phyloP scores from a whole-genome alignment of 768 basidiomycete genomes.

The Termitomyces sp. region DNA sequence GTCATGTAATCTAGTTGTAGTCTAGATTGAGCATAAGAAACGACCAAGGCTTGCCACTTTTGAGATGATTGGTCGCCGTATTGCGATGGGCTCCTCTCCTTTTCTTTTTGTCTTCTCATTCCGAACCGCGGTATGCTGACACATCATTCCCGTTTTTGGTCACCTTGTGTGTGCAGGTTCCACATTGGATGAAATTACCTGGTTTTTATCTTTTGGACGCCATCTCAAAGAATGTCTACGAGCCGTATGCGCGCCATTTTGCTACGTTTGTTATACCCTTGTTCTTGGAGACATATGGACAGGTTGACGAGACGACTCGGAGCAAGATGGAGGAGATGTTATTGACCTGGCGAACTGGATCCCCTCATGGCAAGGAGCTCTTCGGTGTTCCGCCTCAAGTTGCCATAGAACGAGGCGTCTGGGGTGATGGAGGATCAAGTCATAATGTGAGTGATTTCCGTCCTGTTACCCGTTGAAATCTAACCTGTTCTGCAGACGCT shows the following conservation, averaged over 20 bases:
- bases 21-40: slow-evolving; percentile 33
- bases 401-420: slow-evolving; percentile 80
- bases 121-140: slow-evolving; percentile 59
- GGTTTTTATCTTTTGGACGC: slow-evolving; percentile 94
- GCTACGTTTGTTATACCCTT: slow-evolving; percentile 74
- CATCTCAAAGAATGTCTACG: slow-evolving; percentile 93
- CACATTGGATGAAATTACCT: slow-evolving; percentile 86
- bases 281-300: slow-evolving; percentile 83
- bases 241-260: slow-evolving; percentile 87
- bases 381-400: slow-evolving; percentile 80
- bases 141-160: slow-evolving; percentile 44
- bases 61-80: slow-evolving; percentile 19
- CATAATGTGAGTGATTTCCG: slow-evolving; percentile 30
- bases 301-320: slow-evolving; percentile 79
- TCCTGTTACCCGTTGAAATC: slow-evolving; percentile 2
- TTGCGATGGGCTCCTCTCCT: slow-evolving; percentile 4
- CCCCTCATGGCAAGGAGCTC: slow-evolving; percentile 73
- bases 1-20: slow-evolving; percentile 40
- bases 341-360: slow-evolving; percentile 88
- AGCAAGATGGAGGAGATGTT: slow-evolving; percentile 99
- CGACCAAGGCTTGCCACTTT: slow-evolving; percentile 24
- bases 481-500: slow-evolving; percentile 21
- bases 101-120: slow-evolving; percentile 18
- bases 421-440: slow-evolving; percentile 51
- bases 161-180: slow-evolving; percentile 52